Base-by-base conservation (phyloP, 257 asterid genomes). In the Lantana camara region DNA sequence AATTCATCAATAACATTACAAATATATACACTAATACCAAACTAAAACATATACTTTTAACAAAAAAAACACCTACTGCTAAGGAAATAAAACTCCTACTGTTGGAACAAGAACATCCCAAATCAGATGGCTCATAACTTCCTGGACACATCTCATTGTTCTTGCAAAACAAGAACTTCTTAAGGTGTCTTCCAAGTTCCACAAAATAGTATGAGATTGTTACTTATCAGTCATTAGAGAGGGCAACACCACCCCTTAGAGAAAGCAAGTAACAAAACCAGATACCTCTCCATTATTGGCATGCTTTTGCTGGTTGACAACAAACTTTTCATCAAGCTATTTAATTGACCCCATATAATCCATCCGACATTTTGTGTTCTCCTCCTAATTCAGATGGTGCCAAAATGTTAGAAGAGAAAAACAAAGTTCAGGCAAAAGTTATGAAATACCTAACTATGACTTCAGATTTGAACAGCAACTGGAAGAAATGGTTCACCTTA, bases 321-420 rank as follows among this genome's bases (percentile, higher is more conserved):
- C 65, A 96, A 95, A 93, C 76, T 91, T 94, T 78, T 91, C 98
- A 84, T 95, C 99, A 64, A 95, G 95, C 83, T 84, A 77, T 83
- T 95, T 88, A 69, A 95, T 95, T 50, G 99, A 91, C 73, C 88
- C 87, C 96, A 91, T 85, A 77, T 91, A 95, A 71, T 95, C 98
- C 98, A 95, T 79, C 82, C 88, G 99, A 58, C 98, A 95, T 81
- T 88, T 91, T 48, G 85, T 85, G 76, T 88, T 95, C 80, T 88
- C 99, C 84, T 87, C 96, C 99, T 95, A 69, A 74, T 62, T 46
- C 42, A 57, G 62, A 60, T 68, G 54, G 47, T 17, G 21, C 32
- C 37, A 17, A 65, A 41, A 50, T 9, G 12, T 62, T 32, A 61
- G 22, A 58, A 21, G 46, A 64, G 15, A 42, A n/a, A 49, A 32